phyloP scores from a whole-genome alignment of 2,329 filamentous ascomycete species.

The Aureobasidium sp. region DNA sequence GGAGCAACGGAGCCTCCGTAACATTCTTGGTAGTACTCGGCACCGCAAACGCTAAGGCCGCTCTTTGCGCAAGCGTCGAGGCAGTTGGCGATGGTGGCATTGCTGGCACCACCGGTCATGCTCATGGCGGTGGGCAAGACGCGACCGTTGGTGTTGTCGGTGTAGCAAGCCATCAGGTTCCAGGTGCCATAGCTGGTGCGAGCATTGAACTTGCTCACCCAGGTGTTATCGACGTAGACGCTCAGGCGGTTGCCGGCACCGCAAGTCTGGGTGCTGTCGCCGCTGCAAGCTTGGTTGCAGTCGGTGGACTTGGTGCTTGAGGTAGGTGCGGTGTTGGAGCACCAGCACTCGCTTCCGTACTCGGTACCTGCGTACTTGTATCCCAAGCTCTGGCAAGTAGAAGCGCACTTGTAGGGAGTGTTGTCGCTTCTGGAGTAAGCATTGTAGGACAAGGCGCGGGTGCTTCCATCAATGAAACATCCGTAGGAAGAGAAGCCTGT shows the following conservation, averaged over 20 bases:
- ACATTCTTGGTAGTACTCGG: slow-evolving; percentile 26
- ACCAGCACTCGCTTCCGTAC: slow-evolving; percentile 32
- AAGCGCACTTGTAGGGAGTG: slow-evolving; percentile 23
- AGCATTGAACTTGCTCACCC: slow-evolving; percentile 24
- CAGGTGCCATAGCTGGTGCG: slow-evolving; percentile 20
- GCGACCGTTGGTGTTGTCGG: slow-evolving; percentile 20
- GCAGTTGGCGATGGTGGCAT: slow-evolving; percentile 25
- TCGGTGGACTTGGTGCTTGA: slow-evolving; percentile 18
- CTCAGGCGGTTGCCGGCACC: slow-evolving; percentile 23
- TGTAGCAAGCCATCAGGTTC: slow-evolving; percentile 25
- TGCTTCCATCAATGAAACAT: slow-evolving; percentile 25
- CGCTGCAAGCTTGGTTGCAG: slow-evolving; percentile 26
- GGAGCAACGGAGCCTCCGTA: slow-evolving; percentile 21
- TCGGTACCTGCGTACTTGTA: slow-evolving; percentile 37
- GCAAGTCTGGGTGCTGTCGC: slow-evolving; percentile 26
- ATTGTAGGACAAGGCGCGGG: slow-evolving; percentile 22
- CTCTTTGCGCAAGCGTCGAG: slow-evolving; percentile 22
- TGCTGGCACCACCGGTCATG: slow-evolving; percentile 21
- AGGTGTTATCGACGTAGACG: slow-evolving; percentile 24
- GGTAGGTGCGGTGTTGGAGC: slow-evolving; percentile 22
- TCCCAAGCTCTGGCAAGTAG: slow-evolving; percentile 22
- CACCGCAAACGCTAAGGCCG: slow-evolving; percentile 24
- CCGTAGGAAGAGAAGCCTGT: slow-evolving; percentile 22
- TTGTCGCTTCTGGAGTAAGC: slow-evolving; percentile 20
- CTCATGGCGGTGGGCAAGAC: slow-evolving; percentile 19